Percentiles rank a stretch among this genome's conserved stretches.
Evolutionary conservation across 495 filamentous ascomycete species (phyloP).

Genomic region (Hypomontagnella monticulosa): DNA sequence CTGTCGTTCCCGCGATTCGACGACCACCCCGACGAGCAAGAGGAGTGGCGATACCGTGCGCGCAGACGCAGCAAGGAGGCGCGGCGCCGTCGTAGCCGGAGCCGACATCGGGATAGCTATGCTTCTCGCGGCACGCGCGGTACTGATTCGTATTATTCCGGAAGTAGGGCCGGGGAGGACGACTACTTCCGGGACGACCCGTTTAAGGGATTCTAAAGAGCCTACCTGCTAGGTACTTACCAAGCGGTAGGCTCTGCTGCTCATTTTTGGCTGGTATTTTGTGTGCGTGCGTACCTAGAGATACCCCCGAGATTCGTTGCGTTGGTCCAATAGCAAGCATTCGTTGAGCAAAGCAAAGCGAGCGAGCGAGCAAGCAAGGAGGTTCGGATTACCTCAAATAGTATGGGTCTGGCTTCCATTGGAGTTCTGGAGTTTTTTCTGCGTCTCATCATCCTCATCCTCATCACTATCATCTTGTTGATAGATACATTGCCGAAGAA

Average conservation of each 20-base stretch:
- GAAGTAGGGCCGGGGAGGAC: slow-evolving; percentile 51
- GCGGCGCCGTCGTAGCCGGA: slow-evolving; percentile 59
- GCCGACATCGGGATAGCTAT: slow-evolving; percentile 60
- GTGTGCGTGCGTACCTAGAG: slow-evolving; percentile 12
- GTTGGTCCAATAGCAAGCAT: slow-evolving; percentile 8
- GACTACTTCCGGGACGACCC: slow-evolving; percentile 59
- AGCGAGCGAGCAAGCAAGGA: slow-evolving; percentile 18
- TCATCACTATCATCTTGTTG: too few species aligned
- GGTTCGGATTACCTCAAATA: not conserved
- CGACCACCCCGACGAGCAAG: slow-evolving; percentile 58
- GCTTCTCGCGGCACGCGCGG: slow-evolving; percentile 56
- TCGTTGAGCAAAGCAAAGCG: slow-evolving; percentile 25
- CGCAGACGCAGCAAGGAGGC: slow-evolving; percentile 60
- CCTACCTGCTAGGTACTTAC: too few species aligned
- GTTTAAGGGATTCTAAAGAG: slow-evolving; percentile 56
- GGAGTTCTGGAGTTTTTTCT: slow-evolving; percentile 33
- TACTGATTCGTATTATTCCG: slow-evolving; percentile 51
- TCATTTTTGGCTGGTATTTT: slow-evolving; percentile 10
- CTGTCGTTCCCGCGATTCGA: slow-evolving; percentile 55
- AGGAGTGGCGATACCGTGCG: slow-evolving; percentile 54
- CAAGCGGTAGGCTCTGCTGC: not conserved
- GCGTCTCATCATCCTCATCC: slow-evolving; percentile 6
- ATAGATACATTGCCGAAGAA: slow-evolving; percentile 25
- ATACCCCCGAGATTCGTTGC: slow-evolving; percentile 34
- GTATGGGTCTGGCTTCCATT: slow-evolving; percentile 2